phyloP scores from a whole-genome alignment of 2,329 filamentous ascomycete genomes.

The Fusarium chuoi region DNA sequence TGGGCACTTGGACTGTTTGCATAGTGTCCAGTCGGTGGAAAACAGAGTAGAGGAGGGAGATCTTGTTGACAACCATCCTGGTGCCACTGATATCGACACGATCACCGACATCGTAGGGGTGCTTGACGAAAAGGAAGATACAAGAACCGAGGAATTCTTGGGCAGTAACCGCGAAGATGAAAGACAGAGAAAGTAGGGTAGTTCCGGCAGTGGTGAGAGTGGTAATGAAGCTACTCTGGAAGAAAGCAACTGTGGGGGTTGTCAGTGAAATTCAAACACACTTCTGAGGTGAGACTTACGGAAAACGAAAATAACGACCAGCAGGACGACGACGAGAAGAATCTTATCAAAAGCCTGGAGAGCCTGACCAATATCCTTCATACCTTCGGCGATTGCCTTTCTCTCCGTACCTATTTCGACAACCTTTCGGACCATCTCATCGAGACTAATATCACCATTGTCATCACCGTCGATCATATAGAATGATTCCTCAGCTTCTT shows the following conservation, averaged over 20 bases:
- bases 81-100: constrained; percentile 82
- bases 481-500: constrained; percentile 89
- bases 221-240: constrained; percentile 85
- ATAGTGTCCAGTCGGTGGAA: constrained; percentile 86
- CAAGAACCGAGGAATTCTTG: constrained; percentile 98
- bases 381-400: constrained; percentile 89
- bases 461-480: constrained; percentile 81
- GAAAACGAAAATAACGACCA: constrained; percentile 87
- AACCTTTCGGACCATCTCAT: constrained; percentile 93
- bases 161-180: constrained; percentile 90
- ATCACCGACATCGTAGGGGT: constrained; percentile 96
- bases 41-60: constrained; percentile 91
- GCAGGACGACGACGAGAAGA: constrained; percentile 80
- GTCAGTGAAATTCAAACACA: constrained; percentile 15
- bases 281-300: constrained; percentile 56
- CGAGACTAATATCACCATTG: constrained; percentile 93
- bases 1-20: constrained; percentile 83
- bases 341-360: constrained; percentile 91
- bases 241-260: constrained; percentile 74
- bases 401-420: constrained; percentile 85
- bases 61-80: constrained; percentile 87
- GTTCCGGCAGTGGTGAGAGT: constrained; percentile 92
- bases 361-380: constrained; percentile 97
- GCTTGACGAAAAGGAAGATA: constrained; percentile 99
- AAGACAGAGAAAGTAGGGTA: constrained; percentile 92